Evolutionary conservation across 2,329 filamentous ascomycete species (phyloP), one percentile per base, ranked within the genome.

Genomic region (Pseudogymnoascus sp.): DNA sequence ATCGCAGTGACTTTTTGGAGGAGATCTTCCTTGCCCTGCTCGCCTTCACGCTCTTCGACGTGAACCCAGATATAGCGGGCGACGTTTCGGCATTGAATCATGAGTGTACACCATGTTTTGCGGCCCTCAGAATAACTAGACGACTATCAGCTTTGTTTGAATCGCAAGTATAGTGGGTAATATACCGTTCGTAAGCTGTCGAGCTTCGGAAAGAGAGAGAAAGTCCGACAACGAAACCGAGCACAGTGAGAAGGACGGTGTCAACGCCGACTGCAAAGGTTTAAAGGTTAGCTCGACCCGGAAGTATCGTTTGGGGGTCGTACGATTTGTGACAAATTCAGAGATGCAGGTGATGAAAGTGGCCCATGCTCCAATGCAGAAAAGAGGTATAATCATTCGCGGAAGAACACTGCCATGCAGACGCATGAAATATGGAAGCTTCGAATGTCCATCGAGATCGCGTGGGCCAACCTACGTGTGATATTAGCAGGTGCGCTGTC

Each of bases 61-160:
- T 96, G 89, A 33, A 96, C 81, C 92, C 92, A 97, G 72, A 94
- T 90, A 8, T 90, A 80, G 21, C 92, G 85, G 68, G 84, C 89
- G 68, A 95, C 78, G 73, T 85, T 77, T 77, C 91, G 79, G 69
- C 80, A 77, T 70, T 88, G 87, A 73, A 81, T 78, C 62, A 80
- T 84, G 68, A 86, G 77, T 63, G 82, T 77, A 0, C 84, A 78
- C 84, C 85, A 88, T 69, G 80, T 84, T 68, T 83, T 84, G 38
- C 86, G 79, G 38, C 86, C 86, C 66, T 89, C 86, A 42, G 79
- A 79, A 71, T 85, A 86, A 68, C 69, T 68, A 16, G 4, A 21
- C 59, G 18, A 31, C 63, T 37, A 33, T 56, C 14, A 37, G 4
- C 6, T 61, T 21, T n/a, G 7, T 16, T 23, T 61, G 16, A 11